Evolutionary conservation across 768 basidiomycete species (phyloP).

Genomic region (Cytidiella melzeri): DNA sequence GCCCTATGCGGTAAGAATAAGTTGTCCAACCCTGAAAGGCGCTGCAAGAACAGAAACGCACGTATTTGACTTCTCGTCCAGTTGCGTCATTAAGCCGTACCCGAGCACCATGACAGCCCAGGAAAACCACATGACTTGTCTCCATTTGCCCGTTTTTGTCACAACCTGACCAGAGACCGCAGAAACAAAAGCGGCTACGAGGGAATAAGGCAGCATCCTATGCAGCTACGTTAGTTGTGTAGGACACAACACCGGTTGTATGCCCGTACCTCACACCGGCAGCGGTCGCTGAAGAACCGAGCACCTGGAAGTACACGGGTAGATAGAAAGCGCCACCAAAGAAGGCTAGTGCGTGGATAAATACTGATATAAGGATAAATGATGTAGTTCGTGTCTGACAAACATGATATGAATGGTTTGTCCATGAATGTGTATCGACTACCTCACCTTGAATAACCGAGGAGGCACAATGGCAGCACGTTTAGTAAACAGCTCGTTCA

Average conservation of each 20-base stretch:
- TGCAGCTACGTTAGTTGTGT: not conserved
- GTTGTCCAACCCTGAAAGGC: not conserved
- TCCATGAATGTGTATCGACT: not conserved
- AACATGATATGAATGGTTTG: not conserved
- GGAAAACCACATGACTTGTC: slow-evolving; percentile 55
- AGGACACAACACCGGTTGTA: not conserved
- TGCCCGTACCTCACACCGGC: slow-evolving; percentile 55
- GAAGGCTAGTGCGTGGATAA: slow-evolving; percentile 62
- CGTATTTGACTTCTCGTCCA: slow-evolving; percentile 52
- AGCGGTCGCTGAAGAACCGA: slow-evolving; percentile 67
- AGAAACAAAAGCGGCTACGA: slow-evolving; percentile 50
- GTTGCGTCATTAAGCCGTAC: slow-evolving; percentile 65
- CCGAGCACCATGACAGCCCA: slow-evolving; percentile 56
- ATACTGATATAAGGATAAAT: slow-evolving; percentile 48
- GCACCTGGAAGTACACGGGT: slow-evolving; percentile 72
- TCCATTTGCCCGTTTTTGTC: slow-evolving; percentile 51
- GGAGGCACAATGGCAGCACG: slow-evolving; percentile 71
- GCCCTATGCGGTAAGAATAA: slow-evolving; percentile 26
- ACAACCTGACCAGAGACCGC: slow-evolving; percentile 52
- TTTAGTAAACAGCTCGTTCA: slow-evolving; percentile 58
- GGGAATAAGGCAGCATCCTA: slow-evolving; percentile 73
- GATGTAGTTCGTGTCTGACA: slow-evolving; percentile 71
- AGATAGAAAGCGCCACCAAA: slow-evolving; percentile 62
- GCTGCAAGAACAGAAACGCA: slow-evolving; percentile 19
- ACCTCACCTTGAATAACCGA: slow-evolving; percentile 59